Evolutionary conservation across 2,329 filamentous ascomycete species (phyloP).

Genomic region (Aspergillus nomiae): DNA sequence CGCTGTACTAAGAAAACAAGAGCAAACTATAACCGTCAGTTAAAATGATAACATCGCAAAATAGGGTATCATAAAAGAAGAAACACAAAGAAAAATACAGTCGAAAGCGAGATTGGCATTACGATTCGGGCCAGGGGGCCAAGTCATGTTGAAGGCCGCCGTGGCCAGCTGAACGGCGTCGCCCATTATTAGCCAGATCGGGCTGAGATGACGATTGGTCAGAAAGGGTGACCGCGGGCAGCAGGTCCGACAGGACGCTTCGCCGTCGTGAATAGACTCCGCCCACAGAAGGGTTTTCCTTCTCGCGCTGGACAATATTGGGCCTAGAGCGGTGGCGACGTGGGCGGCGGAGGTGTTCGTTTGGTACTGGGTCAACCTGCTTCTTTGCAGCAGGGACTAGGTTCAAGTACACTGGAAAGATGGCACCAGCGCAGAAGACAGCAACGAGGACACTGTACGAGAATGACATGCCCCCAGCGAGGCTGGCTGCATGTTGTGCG

Average conservation of each 20-base stretch:
- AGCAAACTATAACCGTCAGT: background rate
- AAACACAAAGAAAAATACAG: background rate
- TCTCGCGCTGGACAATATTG: slow-evolving; percentile 25
- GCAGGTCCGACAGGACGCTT: slow-evolving; percentile 28
- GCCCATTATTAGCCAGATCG: background rate
- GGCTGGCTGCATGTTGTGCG: slow-evolving; percentile 52
- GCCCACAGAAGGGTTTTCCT: slow-evolving; percentile 31
- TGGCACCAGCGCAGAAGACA: slow-evolving; percentile 51
- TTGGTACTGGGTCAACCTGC: slow-evolving; percentile 54
- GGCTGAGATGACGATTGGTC: background rate
- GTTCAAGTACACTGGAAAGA: slow-evolving; percentile 60
- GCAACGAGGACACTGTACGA: slow-evolving; percentile 58
- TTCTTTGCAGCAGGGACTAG: slow-evolving; percentile 48
- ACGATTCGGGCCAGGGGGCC: slow-evolving; percentile 20
- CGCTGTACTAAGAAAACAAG: background rate
- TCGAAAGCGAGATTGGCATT: slow-evolving; percentile 8
- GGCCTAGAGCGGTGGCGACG: slow-evolving; percentile 21
- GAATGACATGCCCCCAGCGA: slow-evolving; percentile 45
- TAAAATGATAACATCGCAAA: background rate
- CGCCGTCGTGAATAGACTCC: slow-evolving; percentile 34
- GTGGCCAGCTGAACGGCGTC: background rate
- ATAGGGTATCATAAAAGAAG: slow-evolving; percentile 3
- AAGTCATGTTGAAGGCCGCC: slow-evolving; percentile 23
- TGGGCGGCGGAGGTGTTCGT: slow-evolving; percentile 36
- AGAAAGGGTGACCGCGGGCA: slow-evolving; percentile 18